A percentile compares a stretch with the other conserved stretches of the same genome.
phyloP scores from a whole-genome alignment of 495 filamentous ascomycete genomes.

The Penicillium canariense region DNA sequence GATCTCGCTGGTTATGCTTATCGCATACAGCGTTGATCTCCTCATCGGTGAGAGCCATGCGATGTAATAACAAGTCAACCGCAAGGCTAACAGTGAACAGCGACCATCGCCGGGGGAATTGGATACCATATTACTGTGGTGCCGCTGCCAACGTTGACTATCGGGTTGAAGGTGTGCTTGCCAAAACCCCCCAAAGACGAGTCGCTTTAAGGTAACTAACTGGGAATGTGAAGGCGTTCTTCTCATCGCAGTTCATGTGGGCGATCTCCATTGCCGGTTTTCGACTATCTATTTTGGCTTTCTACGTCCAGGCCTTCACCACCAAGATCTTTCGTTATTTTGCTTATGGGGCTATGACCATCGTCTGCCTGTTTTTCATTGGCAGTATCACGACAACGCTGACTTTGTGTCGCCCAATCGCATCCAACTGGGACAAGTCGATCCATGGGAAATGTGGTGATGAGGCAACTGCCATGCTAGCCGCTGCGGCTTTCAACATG shows the following conservation, averaged over 20 bases:
- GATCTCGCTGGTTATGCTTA: not conserved
- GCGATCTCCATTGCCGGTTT: not conserved
- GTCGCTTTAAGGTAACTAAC: not conserved
- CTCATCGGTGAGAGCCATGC: not conserved
- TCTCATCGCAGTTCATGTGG: slow-evolving; percentile 9
- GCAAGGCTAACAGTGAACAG: not conserved
- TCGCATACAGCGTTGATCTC: not conserved
- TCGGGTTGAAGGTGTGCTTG: not conserved
- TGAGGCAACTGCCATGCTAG: slow-evolving; percentile 11
- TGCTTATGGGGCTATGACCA: not conserved
- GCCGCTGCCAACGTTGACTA: not conserved
- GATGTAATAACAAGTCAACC: not conserved
- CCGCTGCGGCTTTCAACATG: slow-evolving; percentile 24
- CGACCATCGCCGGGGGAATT: not conserved
- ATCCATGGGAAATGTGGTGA: slow-evolving; percentile 18
- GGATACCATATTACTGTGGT: not conserved
- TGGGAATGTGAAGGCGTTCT: slow-evolving; percentile 1
- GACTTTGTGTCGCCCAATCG: slow-evolving; percentile 20
- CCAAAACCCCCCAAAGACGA: not conserved
- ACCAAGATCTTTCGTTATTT: not conserved
- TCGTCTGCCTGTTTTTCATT: slow-evolving; percentile 20
- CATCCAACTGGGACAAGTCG: slow-evolving; percentile 18
- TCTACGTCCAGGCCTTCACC: slow-evolving; percentile 5
- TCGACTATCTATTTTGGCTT: not conserved
- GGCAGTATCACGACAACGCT: slow-evolving; percentile 17